Evolutionary conservation across 1,284 basidiomycete genomes (phyloP), one percentile per base, ranked within the genome.

Genomic region (Irpex rosettiformis): DNA sequence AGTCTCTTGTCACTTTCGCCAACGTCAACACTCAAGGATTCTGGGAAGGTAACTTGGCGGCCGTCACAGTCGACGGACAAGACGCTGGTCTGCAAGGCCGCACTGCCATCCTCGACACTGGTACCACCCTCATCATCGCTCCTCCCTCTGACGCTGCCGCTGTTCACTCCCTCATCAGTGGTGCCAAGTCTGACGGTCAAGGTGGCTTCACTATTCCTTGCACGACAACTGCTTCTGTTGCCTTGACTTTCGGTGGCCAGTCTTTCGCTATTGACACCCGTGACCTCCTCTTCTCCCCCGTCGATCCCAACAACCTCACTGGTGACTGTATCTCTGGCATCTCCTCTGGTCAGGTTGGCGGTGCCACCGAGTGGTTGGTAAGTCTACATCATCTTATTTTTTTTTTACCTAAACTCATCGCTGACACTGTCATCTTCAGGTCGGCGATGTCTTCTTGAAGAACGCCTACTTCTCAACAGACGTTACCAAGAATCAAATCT

Each of bases 151-250:
- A 91, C 62, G 92, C 89, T 11, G 69, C 71, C 6, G 78, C 84
- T 1, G 74, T 86, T 24, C 84, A 85, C 67, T 67, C 72, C 58
- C 70, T 79, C 40, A 93, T 93, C 67, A 73, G 78, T 1, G 93
- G 92, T 48, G 79, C 88, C 22, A 60, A 75, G 63, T 76, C 78
- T 21, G 83, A 85, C 66, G 79, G 79, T 1, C 79, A 88, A 62
- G 88, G 87, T 49, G 79, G 83, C 0, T 94, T 89, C 77, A 88
- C 82, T 28, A 79, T 95, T 58, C 91, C 93, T 1, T 95, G 93
- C 76, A 88, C 82, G 3, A 85, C 85, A 18, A 82, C 75, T 58
- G 77, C 83, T 25, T 79, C 72, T 52, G 77, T 96, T 56, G 82
- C 88, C 0, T 74, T 95, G 60, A 81, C 81, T 2, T 91, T 94